phyloP scores from a whole-genome alignment of 805 yeast genomes.

The Starmerella cellae region DNA sequence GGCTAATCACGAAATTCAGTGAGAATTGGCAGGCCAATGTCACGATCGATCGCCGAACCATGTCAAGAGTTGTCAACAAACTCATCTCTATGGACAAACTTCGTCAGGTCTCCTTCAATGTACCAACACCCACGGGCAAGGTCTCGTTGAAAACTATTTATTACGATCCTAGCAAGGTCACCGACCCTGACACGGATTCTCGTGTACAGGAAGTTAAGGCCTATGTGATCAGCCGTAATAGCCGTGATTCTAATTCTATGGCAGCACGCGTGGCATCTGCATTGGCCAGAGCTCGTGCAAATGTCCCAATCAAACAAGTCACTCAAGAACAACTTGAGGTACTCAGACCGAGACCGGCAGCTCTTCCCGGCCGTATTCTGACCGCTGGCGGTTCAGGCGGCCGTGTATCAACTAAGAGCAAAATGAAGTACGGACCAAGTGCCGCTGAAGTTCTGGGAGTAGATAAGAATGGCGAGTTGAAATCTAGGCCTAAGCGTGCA shows the following conservation, averaged over 20 bases:
- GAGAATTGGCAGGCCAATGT: constrained; percentile 27
- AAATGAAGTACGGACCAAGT: constrained; percentile 15
- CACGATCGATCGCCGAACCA: constrained; percentile 43
- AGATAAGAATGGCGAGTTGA: not conserved
- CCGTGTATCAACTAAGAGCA: not conserved
- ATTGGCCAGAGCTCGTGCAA: constrained; percentile 4
- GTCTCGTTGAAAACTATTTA: constrained; percentile 22
- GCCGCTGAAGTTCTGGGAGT: constrained; percentile 16
- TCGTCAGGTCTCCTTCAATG: constrained; percentile 21
- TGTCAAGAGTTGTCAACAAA: constrained; percentile 33
- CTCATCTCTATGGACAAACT: constrained; percentile 29
- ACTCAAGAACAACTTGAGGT: constrained; percentile 9
- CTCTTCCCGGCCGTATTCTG: not conserved
- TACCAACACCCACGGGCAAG: constrained; percentile 18
- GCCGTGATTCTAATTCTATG: not conserved
- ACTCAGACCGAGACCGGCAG: not conserved
- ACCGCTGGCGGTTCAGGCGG: not conserved
- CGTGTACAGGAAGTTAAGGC: constrained; percentile 16
- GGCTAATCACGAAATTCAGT: constrained; percentile 33
- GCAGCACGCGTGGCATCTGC: constrained; percentile 11
- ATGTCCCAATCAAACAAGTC: not conserved
- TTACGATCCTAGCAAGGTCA: constrained; percentile 17
- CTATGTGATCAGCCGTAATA: constrained; percentile 12
- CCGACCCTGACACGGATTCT: constrained; percentile 20
- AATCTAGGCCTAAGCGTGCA: not conserved